These are phyloP conservation scores for Backusella tarrabulga DNA, from an alignment of 192 early-diverging fungal species.

Conservation along the genomic window DNA sequence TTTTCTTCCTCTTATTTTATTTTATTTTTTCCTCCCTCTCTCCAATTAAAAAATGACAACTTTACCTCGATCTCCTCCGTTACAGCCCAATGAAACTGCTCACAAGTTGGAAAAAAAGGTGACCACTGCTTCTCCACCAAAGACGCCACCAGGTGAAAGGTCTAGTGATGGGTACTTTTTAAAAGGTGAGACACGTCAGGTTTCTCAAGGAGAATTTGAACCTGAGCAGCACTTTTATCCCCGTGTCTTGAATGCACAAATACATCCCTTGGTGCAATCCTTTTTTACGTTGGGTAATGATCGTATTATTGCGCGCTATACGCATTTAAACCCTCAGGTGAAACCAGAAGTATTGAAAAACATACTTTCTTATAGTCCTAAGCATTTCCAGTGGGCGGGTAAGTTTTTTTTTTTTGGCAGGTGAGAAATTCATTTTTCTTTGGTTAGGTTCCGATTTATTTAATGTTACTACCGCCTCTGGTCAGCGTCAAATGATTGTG, in stretches of 20 bases:
- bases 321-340: constrained; percentile 84
- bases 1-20: neutral
- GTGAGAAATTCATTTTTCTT: neutral
- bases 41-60: neutral
- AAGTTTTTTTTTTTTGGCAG: constrained; percentile 23
- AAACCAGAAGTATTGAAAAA: constrained; percentile 59
- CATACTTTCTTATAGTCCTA: constrained; percentile 65
- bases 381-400: constrained; percentile 86
- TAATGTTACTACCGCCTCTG: constrained; percentile 79
- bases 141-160: constrained; percentile 20
- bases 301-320: constrained; percentile 84
- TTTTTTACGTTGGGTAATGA: constrained; percentile 88
- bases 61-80: constrained; percentile 3
- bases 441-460: constrained; percentile 78
- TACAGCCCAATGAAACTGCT: constrained; percentile 1
- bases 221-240: constrained; percentile 86
- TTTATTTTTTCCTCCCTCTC: neutral
- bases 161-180: neutral
- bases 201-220: constrained; percentile 69
- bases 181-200: neutral
- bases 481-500: constrained; percentile 90
- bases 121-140: constrained; percentile 7
- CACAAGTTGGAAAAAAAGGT: neutral
- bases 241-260: constrained; percentile 82
- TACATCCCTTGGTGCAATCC: constrained; percentile 81